Percentiles rank a stretch among this genome's conserved stretches.
These are phyloP conservation scores for Salix arbutifolia DNA, from an alignment of 345 rosid species.

Conservation along the genomic window DNA sequence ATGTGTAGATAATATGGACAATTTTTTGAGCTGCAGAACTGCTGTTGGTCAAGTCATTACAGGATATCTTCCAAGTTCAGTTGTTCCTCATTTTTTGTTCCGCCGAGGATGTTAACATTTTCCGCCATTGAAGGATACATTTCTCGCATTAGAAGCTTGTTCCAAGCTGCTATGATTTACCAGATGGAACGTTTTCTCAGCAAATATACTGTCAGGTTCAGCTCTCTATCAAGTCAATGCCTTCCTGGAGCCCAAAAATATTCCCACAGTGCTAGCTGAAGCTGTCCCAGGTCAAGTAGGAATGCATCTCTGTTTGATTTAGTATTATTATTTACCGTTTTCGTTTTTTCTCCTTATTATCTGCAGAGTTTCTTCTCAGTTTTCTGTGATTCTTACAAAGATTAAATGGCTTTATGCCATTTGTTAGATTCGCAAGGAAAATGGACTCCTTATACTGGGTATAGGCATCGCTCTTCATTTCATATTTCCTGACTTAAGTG, in stretches of 20 bases:
- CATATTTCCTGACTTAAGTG: slow-evolving; percentile 89
- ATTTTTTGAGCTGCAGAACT: slow-evolving; percentile 47
- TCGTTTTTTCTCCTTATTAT: background rate
- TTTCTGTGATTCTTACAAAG: background rate
- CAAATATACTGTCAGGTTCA: slow-evolving; percentile 75
- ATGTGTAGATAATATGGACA: slow-evolving; percentile 10
- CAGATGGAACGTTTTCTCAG: slow-evolving; percentile 84
- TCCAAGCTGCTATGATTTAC: slow-evolving; percentile 65
- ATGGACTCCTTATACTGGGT: slow-evolving; percentile 19
- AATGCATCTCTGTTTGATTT: background rate
- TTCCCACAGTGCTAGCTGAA: slow-evolving; percentile 67
- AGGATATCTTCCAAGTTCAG: slow-evolving; percentile 86
- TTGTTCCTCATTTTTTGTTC: slow-evolving; percentile 52
- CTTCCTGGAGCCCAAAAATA: slow-evolving; percentile 73
- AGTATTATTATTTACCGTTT: background rate
- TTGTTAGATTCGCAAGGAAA: background rate
- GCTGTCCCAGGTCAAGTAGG: slow-evolving; percentile 87
- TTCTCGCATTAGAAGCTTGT: slow-evolving; percentile 73
- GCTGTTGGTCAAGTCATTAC: slow-evolving; percentile 68
- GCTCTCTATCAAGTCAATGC: slow-evolving; percentile 55
- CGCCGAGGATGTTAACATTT: slow-evolving; percentile 63
- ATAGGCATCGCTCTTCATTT: slow-evolving; percentile 87
- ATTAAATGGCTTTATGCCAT: background rate
- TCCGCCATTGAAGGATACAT: slow-evolving; percentile 78
- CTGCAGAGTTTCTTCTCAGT: background rate